Evolutionary conservation across 305 asterid genomes (phyloP), one percentile per base, ranked within the genome.

Genomic region (Salvia sclarea): DNA sequence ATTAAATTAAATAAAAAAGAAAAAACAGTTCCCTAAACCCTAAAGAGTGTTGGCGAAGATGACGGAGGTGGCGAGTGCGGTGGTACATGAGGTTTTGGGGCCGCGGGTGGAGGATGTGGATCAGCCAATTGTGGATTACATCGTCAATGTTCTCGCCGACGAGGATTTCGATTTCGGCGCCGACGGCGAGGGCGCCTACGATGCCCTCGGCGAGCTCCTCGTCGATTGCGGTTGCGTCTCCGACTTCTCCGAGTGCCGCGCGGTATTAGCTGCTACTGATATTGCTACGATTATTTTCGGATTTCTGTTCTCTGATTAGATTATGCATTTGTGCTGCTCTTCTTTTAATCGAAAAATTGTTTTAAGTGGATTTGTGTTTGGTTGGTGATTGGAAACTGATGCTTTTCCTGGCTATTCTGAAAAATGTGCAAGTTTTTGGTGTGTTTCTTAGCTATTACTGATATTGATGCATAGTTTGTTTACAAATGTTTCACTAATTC

Each of bases 121-220:
- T 81, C 79, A 86, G 75, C 99, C 99, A 5, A 94, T 94, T 28
- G 88, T 89, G n/a, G 96, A 94, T 73, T 94, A 94, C 56, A 86
- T 94, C 62, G 41, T 94, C 85, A 91, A 91, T 58, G 98, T 94
- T 74, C 85, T 94, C 44, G 97, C 98, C 40, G 98, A 94, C 68
- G 98, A 91, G 68, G 98, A 94, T 76, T 94, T 94, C 75, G 98
- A 94, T 83, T 88, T 94, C 75, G 98, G 97, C 45, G 47, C 41
- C 71, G 97, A 91, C 18, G 98, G 98, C 18, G 95, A 94, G 76
- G 96, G 97, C 75, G 89, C 88, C 72, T 88, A 88, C 55, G 95
- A 91, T 40, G 92, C 96, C 50, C 86, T 94, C 9, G 95, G 97
- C 13, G 98, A 94, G 24, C 92, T 94, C 72, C 95, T 94, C 2